Evolutionary conservation across 2,329 filamentous ascomycete genomes (phyloP), one percentile per base, ranked within the genome.

Genomic region (Pseudogymnoascus sp.): DNA sequence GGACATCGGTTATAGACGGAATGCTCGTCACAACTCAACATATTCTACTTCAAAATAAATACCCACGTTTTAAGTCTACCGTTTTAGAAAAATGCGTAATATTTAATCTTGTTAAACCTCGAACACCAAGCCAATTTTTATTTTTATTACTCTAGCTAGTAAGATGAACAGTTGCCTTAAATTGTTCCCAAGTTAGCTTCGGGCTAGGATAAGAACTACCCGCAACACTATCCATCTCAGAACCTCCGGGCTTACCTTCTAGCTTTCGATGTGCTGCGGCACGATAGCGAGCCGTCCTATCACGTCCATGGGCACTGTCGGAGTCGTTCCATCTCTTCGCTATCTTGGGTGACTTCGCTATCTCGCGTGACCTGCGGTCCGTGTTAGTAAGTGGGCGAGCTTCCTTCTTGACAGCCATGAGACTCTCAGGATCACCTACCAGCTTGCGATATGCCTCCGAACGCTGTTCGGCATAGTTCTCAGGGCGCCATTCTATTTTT

Each of bases 361-460:
- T 44, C 8, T 44, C 59, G 59, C 16, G 59, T 24, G 26, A 16
- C 59, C 50, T 56, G 50, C 13, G 10, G 10, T 14, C 29, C 29
- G 24, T 33, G 16, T 56, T 56, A 56, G 16, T 56, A 33, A 21
- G 50, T 21, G 29, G 29, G 21, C 6, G 29, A 3, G n/a, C 8
- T 33, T 33, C 6, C 10, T 6, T 35, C 5, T 35, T 8, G n/a
- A 35, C 24, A 50, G n/a, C 21, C 44, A 19, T 29, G 11, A 14
- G 11, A 6, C 14, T 24, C 16, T 50, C 59, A 16, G 62, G 35
- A 21, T 13, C 42, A 44, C 59, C 59, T 62, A 62, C 59, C 4
- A 62, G 59, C 16, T 31, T 63, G 19, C 62, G 61, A 16, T 63
- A 63, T 62, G 62, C 59, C 14, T 63, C 44, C 31, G 62, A 24